Evolutionary conservation across 345 rosid species (phyloP).

Genomic region (Lepidium aucheri): DNA sequence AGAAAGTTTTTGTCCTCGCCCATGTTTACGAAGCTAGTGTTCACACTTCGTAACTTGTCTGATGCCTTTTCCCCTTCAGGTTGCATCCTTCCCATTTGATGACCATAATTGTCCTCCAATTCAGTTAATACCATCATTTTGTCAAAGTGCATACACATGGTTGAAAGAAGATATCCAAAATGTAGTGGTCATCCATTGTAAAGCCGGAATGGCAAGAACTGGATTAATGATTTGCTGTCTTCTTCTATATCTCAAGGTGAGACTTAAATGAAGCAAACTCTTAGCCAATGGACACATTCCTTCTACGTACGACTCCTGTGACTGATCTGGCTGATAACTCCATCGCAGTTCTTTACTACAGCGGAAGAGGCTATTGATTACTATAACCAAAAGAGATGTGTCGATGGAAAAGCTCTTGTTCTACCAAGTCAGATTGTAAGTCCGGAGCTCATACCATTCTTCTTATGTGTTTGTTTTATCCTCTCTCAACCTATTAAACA

Average conservation of each 20-base stretch:
- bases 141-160: conserved; percentile 95
- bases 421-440: conserved; percentile 97
- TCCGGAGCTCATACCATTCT: conserved; percentile 18
- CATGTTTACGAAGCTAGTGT: background rate
- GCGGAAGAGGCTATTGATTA: conserved; percentile 80
- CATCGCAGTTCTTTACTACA: conserved; percentile 75
- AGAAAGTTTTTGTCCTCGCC: background rate
- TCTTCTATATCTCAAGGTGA: conserved; percentile 83
- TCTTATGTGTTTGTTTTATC: background rate
- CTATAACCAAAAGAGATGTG: conserved; percentile 90
- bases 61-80: conserved; percentile 43
- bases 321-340: conserved; percentile 10
- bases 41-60: background rate
- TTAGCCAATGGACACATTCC: background rate
- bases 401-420: conserved; percentile 85
- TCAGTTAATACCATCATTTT: conserved; percentile 76
- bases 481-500: background rate
- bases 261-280: too few species aligned
- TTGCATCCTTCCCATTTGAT: conserved; percentile 91
- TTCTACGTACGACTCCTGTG: background rate
- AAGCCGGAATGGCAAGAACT: conserved; percentile 96
- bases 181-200: conserved; percentile 95
- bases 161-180: conserved; percentile 90
- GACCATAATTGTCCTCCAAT: conserved; percentile 95
- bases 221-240: conserved; percentile 95